Evolutionary conservation across 495 filamentous ascomycete genomes (phyloP), one percentile per base, ranked within the genome.

Genomic region (Gamarada debralockiae): DNA sequence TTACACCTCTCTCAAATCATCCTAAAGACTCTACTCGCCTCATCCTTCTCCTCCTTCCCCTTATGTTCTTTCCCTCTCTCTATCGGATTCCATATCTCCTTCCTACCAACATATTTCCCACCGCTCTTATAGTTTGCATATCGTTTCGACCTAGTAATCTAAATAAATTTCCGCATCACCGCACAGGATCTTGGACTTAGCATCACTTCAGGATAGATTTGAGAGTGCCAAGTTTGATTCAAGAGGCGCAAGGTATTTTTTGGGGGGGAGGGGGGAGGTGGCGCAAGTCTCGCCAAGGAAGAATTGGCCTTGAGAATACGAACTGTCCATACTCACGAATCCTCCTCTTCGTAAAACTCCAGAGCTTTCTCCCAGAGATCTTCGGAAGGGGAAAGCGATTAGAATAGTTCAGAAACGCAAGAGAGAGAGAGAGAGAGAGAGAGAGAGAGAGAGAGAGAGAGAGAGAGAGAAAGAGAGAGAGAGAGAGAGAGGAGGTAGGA

Each of bases 271-370:
- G n/a, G n/a, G n/a, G n/a, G n/a, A n/a, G n/a, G n/a, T n/a, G n/a
- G n/a, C n/a, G n/a, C n/a, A n/a, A n/a, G n/a, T n/a, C n/a, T n/a
- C n/a, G n/a, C n/a, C n/a, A n/a, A n/a, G n/a, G n/a, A n/a, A n/a
- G n/a, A n/a, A n/a, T n/a, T n/a, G n/a, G n/a, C n/a, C n/a, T n/a
- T n/a, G n/a, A n/a, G n/a, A n/a, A n/a, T n/a, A n/a, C n/a, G n/a
- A n/a, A n/a, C n/a, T 80, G 29, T 79, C 76, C 67, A 75, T 76
- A 9, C 76, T 76, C 2, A 78, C 74, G 79, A 76, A 60, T 80
- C 75, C n/a, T 65, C 64, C 12, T 55, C 29, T 18, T 64, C 49
- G 14, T 69, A 64, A 55, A 73, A 78, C 31, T 62, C 58, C 3
- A 67, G 43, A 50, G 78, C 77, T 23, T 65, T 66, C 0, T 53